phyloP scores from a whole-genome alignment of 768 basidiomycete genomes.

The Lactarius sanguifluus region DNA sequence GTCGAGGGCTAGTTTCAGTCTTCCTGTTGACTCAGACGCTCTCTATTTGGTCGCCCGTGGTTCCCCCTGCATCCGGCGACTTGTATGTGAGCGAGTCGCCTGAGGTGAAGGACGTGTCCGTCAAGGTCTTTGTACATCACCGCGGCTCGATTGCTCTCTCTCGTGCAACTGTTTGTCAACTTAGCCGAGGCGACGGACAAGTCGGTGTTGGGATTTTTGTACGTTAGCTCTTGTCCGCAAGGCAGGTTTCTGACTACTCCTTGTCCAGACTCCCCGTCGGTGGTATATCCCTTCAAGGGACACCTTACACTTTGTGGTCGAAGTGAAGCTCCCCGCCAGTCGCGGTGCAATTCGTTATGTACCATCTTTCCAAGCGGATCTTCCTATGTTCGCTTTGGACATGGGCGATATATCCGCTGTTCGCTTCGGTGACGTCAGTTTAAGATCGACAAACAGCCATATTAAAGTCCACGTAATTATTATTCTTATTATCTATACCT shows the following conservation, averaged over 20 bases:
- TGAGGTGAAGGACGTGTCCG: slow-evolving; percentile 30
- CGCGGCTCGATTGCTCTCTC: slow-evolving; percentile 31
- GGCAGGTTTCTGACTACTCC: not conserved
- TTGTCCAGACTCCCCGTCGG: slow-evolving; percentile 25
- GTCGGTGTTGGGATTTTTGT: slow-evolving; percentile 44
- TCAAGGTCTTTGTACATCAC: slow-evolving; percentile 39
- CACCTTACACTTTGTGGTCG: slow-evolving; percentile 33
- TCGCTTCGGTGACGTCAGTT: slow-evolving; percentile 5
- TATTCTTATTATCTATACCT: too few species aligned
- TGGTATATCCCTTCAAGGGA: slow-evolving; percentile 24
- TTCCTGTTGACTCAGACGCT: slow-evolving; percentile 36
- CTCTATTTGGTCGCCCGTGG: slow-evolving; percentile 38
- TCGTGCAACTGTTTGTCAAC: slow-evolving; percentile 36
- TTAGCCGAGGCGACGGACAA: slow-evolving; percentile 33
- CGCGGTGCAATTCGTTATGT: slow-evolving; percentile 4
- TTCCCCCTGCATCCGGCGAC: slow-evolving; percentile 24
- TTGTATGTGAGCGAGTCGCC: slow-evolving; percentile 19
- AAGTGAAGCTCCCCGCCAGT: slow-evolving; percentile 11
- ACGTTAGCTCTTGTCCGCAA: slow-evolving; percentile 23
- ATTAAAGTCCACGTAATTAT: slow-evolving; percentile 35
- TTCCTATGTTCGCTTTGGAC: slow-evolving; percentile 15
- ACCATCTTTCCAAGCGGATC: slow-evolving; percentile 12
- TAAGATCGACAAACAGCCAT: slow-evolving; percentile 30
- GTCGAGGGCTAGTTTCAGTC: slow-evolving; percentile 34
- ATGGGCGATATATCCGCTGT: slow-evolving; percentile 11